Evolutionary conservation across 495 filamentous ascomycete genomes (phyloP), one percentile per base, ranked within the genome.

Genomic region (Podospora appendiculata): DNA sequence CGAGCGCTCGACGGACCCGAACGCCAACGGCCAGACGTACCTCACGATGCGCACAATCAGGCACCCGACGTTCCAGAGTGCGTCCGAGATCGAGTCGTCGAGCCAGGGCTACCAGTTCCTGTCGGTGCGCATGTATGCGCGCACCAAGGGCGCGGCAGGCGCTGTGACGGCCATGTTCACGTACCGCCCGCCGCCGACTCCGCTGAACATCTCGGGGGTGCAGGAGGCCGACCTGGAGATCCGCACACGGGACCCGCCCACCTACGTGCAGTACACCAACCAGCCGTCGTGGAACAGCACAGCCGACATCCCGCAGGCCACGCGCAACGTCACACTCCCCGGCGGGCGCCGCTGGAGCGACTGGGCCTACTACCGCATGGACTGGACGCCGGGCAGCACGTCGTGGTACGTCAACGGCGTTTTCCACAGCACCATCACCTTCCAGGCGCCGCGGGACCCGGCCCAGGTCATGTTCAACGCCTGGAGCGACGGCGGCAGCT

Each of bases 201-300:
- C 59, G 39, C 44, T 48, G 12, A 60, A 61, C 25, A 50, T 64
- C n/a, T 64, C 71, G 14, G 45, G 58, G 12, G 78, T 83, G 34
- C 82, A 86, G 57, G 86, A 92, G 64, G 82, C 83, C 5, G 89
- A 92, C 58, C 77, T 92, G 41, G 89, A 94, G 63, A 85, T 89
- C 61, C 73, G 85, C 11, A 88, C 85, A 2, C 67, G 70, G 1
- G 84, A 83, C 51, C 77, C 81, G 3, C 62, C 68, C 1, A 62
- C 71, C 44, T 71, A 68, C 11, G 72, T 86, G 18, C 82, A 83
- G 57, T 89, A 85, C 65, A 87, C 85, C 18, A 91, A 91, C 57
- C 87, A 91, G 59, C 87, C 87, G 0, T 76, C 70, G 17, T 72
- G 66, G 58, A 71, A 62, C 54, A 46, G 58, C 19, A 55, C 62